These are phyloP conservation scores for Boletus coccyginus DNA, from an alignment of 768 basidiomycete species.

Conservation along the genomic window DNA sequence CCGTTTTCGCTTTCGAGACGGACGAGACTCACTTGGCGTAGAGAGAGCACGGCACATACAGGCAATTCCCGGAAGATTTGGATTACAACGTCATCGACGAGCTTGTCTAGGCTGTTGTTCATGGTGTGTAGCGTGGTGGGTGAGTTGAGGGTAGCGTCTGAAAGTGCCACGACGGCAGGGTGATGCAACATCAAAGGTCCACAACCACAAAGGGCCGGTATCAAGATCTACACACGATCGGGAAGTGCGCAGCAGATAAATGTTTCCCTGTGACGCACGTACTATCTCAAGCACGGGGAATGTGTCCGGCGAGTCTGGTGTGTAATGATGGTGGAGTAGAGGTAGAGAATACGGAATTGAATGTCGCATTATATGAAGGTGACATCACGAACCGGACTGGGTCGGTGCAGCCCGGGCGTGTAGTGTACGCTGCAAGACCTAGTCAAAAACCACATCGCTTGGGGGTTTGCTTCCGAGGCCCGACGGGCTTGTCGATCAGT, in stretches of 20 bases:
- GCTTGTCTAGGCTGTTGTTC: constrained; percentile 18
- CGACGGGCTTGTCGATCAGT: neutral
- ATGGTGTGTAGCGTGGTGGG: neutral
- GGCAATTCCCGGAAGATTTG: constrained; percentile 16
- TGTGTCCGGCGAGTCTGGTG: neutral
- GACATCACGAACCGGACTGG: constrained; percentile 6
- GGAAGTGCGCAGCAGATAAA: neutral
- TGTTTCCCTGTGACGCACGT: neutral
- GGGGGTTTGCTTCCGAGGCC: no score
- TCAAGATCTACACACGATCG: neutral
- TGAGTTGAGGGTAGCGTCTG: neutral
- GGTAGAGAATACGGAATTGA: neutral
- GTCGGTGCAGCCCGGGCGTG: neutral
- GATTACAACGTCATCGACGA: constrained; percentile 27
- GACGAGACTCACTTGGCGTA: constrained; percentile 21
- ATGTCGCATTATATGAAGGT: neutral
- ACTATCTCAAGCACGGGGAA: neutral
- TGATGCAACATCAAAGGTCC: neutral
- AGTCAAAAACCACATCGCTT: neutral
- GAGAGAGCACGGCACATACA: constrained; percentile 15
- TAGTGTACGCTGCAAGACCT: neutral
- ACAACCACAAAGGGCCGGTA: neutral
- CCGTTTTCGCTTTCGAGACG: neutral
- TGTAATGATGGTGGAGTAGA: neutral
- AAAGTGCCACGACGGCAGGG: constrained; percentile 2